These are phyloP conservation scores for Physaria fendleri DNA, from an alignment of 345 rosid species.

Conservation along the genomic window DNA sequence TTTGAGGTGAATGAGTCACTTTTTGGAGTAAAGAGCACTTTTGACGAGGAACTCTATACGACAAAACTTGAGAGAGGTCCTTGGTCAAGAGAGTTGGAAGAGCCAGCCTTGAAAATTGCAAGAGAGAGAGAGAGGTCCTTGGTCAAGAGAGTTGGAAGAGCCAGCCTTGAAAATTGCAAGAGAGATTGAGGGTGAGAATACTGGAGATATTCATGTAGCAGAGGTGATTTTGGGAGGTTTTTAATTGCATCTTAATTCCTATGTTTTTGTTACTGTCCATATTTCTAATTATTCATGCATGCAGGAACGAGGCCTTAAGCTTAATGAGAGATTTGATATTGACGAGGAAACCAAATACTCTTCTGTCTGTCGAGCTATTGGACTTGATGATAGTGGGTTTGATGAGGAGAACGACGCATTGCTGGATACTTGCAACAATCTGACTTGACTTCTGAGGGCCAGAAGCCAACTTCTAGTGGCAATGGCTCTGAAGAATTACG, in stretches of 20 bases:
- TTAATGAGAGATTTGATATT: constrained; percentile 45
- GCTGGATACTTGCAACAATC: constrained; percentile 49
- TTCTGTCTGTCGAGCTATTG: constrained; percentile 53
- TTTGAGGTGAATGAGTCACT: constrained; percentile 69
- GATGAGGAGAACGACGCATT: constrained; percentile 64
- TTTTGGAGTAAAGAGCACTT: constrained; percentile 92
- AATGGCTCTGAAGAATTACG: constrained; percentile 36
- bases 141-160: constrained; percentile 53
- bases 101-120: constrained; percentile 82
- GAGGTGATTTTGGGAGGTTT: constrained; percentile 43
- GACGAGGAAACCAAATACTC: constrained; percentile 90
- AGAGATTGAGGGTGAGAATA: constrained; percentile 89
- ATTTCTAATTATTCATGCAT: constrained; percentile 9
- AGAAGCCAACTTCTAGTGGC: constrained; percentile 35
- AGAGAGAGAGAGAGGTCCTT: constrained; percentile 91
- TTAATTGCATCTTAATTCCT: constrained; percentile 2
- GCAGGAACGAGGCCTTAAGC: constrained; percentile 81
- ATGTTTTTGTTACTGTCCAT: background rate
- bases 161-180: constrained; percentile 81
- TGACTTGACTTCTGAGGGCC: constrained; percentile 43
- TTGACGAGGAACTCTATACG: constrained; percentile 83
- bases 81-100: constrained; percentile 53
- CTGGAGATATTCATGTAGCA: constrained; percentile 79
- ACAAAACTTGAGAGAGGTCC: constrained; percentile 94
- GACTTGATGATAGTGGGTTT: constrained; percentile 69